Evolutionary conservation across 2,329 filamentous ascomycete species (phyloP).

Genomic region (Dactylellina drechsleri): DNA sequence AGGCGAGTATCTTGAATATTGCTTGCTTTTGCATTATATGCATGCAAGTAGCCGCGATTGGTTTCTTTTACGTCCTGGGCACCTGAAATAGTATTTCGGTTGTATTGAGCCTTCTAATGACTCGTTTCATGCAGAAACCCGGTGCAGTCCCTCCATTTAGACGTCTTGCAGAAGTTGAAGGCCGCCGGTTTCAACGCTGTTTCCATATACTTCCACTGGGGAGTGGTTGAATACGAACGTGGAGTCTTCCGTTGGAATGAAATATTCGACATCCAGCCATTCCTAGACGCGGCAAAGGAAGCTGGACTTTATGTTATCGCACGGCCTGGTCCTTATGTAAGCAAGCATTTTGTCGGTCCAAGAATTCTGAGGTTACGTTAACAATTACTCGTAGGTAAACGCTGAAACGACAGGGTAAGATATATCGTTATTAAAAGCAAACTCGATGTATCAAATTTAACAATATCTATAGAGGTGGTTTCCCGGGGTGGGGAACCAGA

Average conservation of each 20-base stretch:
- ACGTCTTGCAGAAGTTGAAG: slow-evolving; percentile 68
- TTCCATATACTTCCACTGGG: slow-evolving; percentile 82
- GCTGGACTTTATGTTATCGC: slow-evolving; percentile 59
- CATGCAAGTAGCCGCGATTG: no score
- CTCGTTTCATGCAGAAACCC: slow-evolving; percentile 64
- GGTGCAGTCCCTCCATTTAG: slow-evolving; percentile 71
- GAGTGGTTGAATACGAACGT: slow-evolving; percentile 65
- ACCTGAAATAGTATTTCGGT: background rate
- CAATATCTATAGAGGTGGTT: slow-evolving; percentile 25
- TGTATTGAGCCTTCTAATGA: background rate
- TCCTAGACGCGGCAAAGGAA: slow-evolving; percentile 59
- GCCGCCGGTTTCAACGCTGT: slow-evolving; percentile 68
- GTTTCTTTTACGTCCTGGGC: no score
- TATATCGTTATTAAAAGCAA: slow-evolving; percentile 59
- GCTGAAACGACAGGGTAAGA: slow-evolving; percentile 66
- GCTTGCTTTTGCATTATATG: no score
- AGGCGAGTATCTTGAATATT: slow-evolving; percentile 14
- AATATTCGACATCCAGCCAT: slow-evolving; percentile 56
- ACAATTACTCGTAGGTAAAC: slow-evolving; percentile 40
- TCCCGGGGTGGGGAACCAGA: slow-evolving; percentile 49
- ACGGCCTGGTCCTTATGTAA: slow-evolving; percentile 59
- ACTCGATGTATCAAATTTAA: slow-evolving; percentile 8
- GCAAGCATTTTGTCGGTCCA: background rate
- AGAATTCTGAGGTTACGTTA: background rate
- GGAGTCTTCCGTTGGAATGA: slow-evolving; percentile 63